phyloP scores from a whole-genome alignment of 805 yeast species.

The Priceomyces fermenticarens region DNA sequence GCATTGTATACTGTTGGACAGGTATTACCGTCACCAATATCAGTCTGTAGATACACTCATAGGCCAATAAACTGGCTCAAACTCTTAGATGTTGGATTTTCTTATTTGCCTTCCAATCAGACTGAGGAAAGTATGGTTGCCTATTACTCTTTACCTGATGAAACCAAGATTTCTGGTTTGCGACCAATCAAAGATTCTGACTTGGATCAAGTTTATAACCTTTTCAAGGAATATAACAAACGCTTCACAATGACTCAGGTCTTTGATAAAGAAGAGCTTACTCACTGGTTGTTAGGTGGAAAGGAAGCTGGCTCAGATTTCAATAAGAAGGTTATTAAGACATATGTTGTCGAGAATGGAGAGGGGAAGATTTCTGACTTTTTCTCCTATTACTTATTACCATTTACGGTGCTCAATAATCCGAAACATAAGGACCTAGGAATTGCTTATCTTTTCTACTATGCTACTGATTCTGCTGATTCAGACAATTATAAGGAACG shows the following conservation, averaged over 20 bases:
- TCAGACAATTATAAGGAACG: slow-evolving; percentile 51
- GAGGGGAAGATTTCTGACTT: slow-evolving; percentile 78
- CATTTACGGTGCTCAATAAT: slow-evolving; percentile 76
- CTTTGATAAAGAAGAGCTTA: slow-evolving; percentile 64
- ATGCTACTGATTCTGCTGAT: slow-evolving; percentile 68
- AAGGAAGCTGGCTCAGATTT: slow-evolving; percentile 10
- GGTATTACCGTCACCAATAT: slow-evolving; percentile 86
- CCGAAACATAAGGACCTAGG: slow-evolving; percentile 64
- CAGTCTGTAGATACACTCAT: slow-evolving; percentile 87
- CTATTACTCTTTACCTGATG: slow-evolving; percentile 52
- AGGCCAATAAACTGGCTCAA: slow-evolving; percentile 93
- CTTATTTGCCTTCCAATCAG: slow-evolving; percentile 68
- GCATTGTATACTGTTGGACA: slow-evolving; percentile 94
- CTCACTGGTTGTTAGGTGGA: slow-evolving; percentile 77
- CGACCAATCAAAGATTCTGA: slow-evolving; percentile 59
- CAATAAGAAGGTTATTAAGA: slow-evolving; percentile 56
- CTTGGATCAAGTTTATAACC: slow-evolving; percentile 56
- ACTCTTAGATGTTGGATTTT: slow-evolving; percentile 85
- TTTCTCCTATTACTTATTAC: slow-evolving; percentile 83
- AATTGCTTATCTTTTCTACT: slow-evolving; percentile 86
- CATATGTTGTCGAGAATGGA: slow-evolving; percentile 72
- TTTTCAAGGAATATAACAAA: slow-evolving; percentile 61
- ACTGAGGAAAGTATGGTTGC: slow-evolving; percentile 69
- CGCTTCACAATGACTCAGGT: slow-evolving; percentile 72
- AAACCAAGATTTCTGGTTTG: slow-evolving; percentile 50